Base-by-base conservation (phyloP, 225 moss, liverwort and hornwort genomes). In the Anthoceros angustus region DNA sequence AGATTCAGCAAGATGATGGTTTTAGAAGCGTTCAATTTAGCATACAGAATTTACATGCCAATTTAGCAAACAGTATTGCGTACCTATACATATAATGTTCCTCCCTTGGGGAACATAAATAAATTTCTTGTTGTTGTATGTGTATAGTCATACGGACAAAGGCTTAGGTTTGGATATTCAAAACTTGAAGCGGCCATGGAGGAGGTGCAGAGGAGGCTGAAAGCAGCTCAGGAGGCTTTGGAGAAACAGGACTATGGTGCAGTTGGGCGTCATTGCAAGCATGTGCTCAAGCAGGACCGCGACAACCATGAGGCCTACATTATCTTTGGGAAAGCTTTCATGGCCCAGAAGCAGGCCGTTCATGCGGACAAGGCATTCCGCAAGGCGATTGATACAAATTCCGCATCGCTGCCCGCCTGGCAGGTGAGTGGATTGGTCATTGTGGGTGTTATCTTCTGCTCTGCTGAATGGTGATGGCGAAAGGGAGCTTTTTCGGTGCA, bases 351-450 rank as follows among this genome's bases (percentile, higher is more conserved):
- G 69, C 91, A 98, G 75, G 74, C 77, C 60, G 85, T 69, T 9
- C 95, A 86, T 70, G 95, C 95, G 20, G 88, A 85, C 67, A 88
- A 74, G 66, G 92, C 95, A 42, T 79, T 98, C 14, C 85, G 88
- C 12, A 78, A 81, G 62, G 92, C 95, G 32, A 74, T 89, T 68
- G 87, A 80, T 48, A 69, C 77, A 24, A 81, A 91, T 70, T 75
- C 67, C 42, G 73, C 77, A 60, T 85, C 86, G 70, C 74, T 98
- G 70, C 88, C 95, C 61, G 95, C 95, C 39, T 98, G 95, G 95
- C 77, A 92, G 88, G 95, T 93, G 63, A 46, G 76, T 65, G 5
- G 43, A 8, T 25, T 18, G 5, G 10, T 42, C 43, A 12, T 48
- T 67, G 8, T 20, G 42, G 26, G 40, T 55, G 8, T 12, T 40